Evolutionary conservation across 441 rosid genomes (phyloP), one percentile per base, ranked within the genome.

Genomic region (Codiaeum variegatum): DNA sequence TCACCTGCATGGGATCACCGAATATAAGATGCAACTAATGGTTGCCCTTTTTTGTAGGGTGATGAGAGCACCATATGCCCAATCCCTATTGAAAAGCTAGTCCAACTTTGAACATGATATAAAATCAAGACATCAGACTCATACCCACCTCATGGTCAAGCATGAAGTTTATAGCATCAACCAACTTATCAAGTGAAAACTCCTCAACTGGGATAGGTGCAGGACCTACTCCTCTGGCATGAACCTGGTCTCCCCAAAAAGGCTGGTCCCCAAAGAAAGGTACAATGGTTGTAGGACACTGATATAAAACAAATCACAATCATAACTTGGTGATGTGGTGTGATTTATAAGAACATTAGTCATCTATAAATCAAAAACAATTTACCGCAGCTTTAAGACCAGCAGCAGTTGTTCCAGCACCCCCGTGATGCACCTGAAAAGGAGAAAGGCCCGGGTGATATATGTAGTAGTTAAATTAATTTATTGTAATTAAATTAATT

Each of bases 331-430:
- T 7, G n/a, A 47, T 47, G 52, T n/a, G 36, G 13, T 21, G 8
- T 0, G 1, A 7, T 31, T 70, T 18, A 40, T 5, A 32, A 16
- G 5, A 54, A 34, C 34, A 62, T 31, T 26, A 26, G 15, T 23
- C 5, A 26, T 19, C 42, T 64, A 40, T 42, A 65, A 54, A 64
- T 44, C 58, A 21, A 5, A 24, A 47, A 36, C 21, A 47, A 58
- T 40, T 83, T 89, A 95, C 99, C 55, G 97, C 90, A 66, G 99
- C 97, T 89, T 78, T 91, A 77, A 95, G 96, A 81, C 98, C 95
- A 60, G 99, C 99, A 80, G 99, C 98, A 13, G 98, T 91, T 68
- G 99, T 95, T 72, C 98, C 98, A 71, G 98, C 98, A 82, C 99
- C 98, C 62, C 99, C 99, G 59, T 93, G 99, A 88, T 91, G 99